These are phyloP conservation scores for Camelina hispida DNA, from an alignment of 345 rosid species.

Conservation along the genomic window DNA sequence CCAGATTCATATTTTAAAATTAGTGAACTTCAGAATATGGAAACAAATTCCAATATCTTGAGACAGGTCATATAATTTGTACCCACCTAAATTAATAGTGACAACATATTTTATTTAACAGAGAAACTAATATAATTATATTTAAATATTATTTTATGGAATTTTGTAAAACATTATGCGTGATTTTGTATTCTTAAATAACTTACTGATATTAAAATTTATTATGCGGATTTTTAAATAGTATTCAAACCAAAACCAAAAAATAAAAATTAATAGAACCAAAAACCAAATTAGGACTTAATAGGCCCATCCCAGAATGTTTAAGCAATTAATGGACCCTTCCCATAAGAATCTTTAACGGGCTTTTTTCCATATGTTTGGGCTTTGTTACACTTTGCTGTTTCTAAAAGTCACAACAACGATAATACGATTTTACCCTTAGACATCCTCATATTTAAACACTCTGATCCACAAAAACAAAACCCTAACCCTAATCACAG, in stretches of 20 bases:
- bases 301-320: neutral
- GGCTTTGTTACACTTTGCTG: conserved; percentile 19
- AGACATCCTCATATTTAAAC: neutral
- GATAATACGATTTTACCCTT: conserved; percentile 18
- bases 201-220: no score
- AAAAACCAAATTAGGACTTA: neutral
- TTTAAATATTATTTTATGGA: neutral
- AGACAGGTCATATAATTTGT: conserved; percentile 6
- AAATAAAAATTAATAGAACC: no score
- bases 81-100: neutral
- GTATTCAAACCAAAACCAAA: no score
- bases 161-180: no score
- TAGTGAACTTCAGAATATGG: neutral
- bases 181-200: no score
- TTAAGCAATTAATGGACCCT: neutral
- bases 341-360: neutral
- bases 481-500: conserved; percentile 32
- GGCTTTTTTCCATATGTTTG: neutral
- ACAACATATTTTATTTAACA: neutral
- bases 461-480: neutral
- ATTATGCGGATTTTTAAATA: no score
- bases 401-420: neutral
- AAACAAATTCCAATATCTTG: conserved; percentile 27
- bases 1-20: neutral
- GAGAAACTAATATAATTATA: neutral